phyloP scores from a whole-genome alignment of 352 stramenopile species.

The Phytopythium kandeliae region DNA sequence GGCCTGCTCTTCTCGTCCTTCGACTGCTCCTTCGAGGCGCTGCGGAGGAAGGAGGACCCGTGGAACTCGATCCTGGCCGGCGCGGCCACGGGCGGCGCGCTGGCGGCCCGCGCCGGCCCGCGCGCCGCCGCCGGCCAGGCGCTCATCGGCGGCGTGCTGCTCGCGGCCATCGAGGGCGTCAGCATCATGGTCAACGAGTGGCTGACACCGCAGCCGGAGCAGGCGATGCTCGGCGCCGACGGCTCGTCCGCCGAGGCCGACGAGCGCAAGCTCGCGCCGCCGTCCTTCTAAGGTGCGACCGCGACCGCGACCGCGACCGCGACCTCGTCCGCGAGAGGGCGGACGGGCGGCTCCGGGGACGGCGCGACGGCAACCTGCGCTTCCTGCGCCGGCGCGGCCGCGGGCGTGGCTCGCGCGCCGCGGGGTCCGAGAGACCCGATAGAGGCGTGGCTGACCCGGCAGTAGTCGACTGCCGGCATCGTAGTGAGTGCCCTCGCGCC shows the following conservation, averaged over 20 bases:
- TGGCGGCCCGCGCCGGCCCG: conserved; percentile 93
- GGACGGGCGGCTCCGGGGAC: no score
- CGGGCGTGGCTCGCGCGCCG: no score
- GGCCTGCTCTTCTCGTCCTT: conserved; percentile 97
- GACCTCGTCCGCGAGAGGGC: no score
- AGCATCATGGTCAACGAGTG: conserved; percentile 94
- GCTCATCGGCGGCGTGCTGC: conserved; percentile 92
- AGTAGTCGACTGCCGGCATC: conserved; percentile 8
- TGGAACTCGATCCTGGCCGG: conserved; percentile 99
- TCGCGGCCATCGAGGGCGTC: conserved; percentile 97
- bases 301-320: not conserved
- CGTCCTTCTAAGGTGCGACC: conserved; percentile 51
- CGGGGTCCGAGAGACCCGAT: no score
- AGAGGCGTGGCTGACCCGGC: conserved; percentile 5
- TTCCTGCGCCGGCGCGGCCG: conserved; percentile 1
- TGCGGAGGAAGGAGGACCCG: conserved; percentile 98
- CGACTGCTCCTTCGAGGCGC: conserved; percentile 96
- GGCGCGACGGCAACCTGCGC: conserved; percentile 7
- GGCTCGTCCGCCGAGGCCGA: conserved; percentile 58
- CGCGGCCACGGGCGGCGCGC: conserved; percentile 93
- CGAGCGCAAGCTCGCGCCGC: conserved; percentile 82
- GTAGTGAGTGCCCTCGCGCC: conserved; percentile 2
- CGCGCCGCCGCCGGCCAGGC: conserved; percentile 92
- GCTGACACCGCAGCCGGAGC: conserved; percentile 57
- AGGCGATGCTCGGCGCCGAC: conserved; percentile 34